Evolutionary conservation across 768 basidiomycete genomes (phyloP).

Genomic region (Mycena galopus): DNA sequence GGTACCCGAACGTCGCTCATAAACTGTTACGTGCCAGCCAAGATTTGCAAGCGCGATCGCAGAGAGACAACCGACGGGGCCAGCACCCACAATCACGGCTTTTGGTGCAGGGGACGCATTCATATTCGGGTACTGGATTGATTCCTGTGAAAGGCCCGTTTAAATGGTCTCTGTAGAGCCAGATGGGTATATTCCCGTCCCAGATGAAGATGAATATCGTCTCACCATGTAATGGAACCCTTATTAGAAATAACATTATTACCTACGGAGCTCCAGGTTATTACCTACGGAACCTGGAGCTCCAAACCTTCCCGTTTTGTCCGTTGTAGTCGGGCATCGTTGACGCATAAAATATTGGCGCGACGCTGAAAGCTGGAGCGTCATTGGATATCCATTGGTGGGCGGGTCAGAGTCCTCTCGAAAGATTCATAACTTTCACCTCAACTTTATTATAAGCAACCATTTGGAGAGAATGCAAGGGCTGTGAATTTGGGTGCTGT

Average conservation of each 20-base stretch:
- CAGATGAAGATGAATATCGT: not conserved
- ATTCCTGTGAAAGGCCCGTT: not conserved
- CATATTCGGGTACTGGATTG: not conserved
- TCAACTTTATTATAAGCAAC: not conserved
- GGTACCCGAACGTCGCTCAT: constrained; percentile 68
- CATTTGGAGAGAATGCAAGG: not conserved
- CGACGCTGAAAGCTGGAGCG: not conserved
- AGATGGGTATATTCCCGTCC: not conserved
- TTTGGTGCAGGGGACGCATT: not conserved
- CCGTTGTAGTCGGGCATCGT: not conserved
- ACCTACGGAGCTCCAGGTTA: too few relatives aligned
- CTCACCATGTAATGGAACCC: not conserved
- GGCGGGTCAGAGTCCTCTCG: not conserved
- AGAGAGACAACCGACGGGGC: constrained; percentile 81
- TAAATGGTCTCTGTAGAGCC: not conserved
- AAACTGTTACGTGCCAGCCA: constrained; percentile 74
- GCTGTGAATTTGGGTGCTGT: not conserved
- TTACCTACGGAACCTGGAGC: not conserved
- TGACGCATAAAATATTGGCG: not conserved
- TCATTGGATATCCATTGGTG: not conserved
- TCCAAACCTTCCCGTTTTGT: not conserved
- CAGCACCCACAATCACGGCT: constrained; percentile 42
- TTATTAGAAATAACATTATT: not conserved
- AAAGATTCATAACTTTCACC: not conserved
- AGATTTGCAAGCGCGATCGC: constrained; percentile 75